phyloP scores from a whole-genome alignment of 2,329 filamentous ascomycete species.

The Aureobasidium mangrovei region DNA sequence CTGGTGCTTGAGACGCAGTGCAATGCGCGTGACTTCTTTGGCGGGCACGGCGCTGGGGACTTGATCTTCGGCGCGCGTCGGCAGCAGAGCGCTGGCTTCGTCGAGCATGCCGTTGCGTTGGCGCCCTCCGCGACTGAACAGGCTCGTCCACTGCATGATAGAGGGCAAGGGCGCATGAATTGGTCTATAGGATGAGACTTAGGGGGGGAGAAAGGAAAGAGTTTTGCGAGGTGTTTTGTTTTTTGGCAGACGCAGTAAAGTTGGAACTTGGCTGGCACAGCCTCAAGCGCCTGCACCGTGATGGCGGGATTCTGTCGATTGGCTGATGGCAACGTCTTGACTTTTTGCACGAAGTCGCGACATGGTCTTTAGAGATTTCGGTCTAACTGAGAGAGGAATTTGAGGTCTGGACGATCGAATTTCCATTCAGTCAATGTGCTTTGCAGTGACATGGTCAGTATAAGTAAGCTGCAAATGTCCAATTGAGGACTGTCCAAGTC shows the following conservation, averaged over 20 bases:
- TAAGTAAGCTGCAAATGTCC: too few species aligned
- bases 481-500: too few species aligned
- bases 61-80: slow-evolving; percentile 47
- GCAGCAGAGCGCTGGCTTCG: slow-evolving; percentile 41
- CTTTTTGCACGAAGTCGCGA: too few species aligned
- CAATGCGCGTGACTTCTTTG: slow-evolving; percentile 77
- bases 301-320: not conserved
- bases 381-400: too few species aligned
- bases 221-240: not conserved
- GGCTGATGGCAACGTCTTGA: not conserved
- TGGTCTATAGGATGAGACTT: not conserved
- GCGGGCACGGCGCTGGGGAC: slow-evolving; percentile 62
- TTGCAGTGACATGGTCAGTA: too few species aligned
- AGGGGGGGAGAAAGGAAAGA: not conserved
- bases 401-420: too few species aligned
- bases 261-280: slow-evolving; percentile 2
- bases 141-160: slow-evolving; percentile 8
- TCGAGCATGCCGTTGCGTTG: not conserved
- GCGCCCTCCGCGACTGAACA: not conserved
- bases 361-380: too few species aligned
- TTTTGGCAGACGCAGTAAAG: slow-evolving; percentile 1
- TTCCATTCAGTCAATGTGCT: too few species aligned
- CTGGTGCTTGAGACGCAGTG: slow-evolving; percentile 80
- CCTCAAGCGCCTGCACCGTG: not conserved
- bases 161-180: not conserved